A percentile compares a stretch with the other conserved stretches of the same genome.
Evolutionary conservation across 768 basidiomycete genomes (phyloP).

Genomic region (Kwoniella bestiolae): DNA sequence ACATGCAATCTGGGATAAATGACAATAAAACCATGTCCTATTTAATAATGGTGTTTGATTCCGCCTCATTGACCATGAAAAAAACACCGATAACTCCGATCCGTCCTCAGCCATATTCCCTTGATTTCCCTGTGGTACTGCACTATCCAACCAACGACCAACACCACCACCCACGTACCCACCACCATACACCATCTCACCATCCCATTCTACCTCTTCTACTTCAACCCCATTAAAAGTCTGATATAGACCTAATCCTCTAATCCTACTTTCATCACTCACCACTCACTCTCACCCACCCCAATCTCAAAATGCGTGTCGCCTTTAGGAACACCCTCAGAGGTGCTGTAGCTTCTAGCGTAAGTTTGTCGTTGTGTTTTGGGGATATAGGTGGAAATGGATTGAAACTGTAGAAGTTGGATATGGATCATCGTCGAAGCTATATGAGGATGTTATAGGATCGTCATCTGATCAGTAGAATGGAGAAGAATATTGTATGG

Average conservation of each 20-base stretch:
- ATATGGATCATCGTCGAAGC: too few relatives aligned
- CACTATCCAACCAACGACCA: constrained; percentile 5
- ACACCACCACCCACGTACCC: neutral
- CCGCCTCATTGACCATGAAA: neutral
- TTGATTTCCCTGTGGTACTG: neutral
- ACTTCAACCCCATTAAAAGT: constrained; percentile 19
- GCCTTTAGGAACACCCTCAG: constrained; percentile 45
- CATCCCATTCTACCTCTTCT: constrained; percentile 8
- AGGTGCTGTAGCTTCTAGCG: constrained; percentile 43
- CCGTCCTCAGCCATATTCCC: constrained; percentile 28
- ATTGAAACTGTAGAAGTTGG: neutral
- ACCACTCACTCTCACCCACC: constrained; percentile 54
- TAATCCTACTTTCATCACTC: constrained; percentile 25
- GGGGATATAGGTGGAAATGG: neutral
- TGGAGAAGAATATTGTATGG: too few relatives aligned
- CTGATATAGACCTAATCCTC: constrained; percentile 25
- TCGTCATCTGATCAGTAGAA: too few relatives aligned
- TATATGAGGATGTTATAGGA: too few relatives aligned
- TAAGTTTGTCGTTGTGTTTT: constrained; percentile 28
- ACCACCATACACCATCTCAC: constrained; percentile 12
- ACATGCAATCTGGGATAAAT: neutral
- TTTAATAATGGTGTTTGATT: neutral
- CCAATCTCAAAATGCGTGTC: constrained; percentile 51
- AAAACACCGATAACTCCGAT: constrained; percentile 27
- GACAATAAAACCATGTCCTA: constrained; percentile 1